These are phyloP conservation scores for Barnettozyma salicaria DNA, from an alignment of 805 yeast genomes.

Conservation along the genomic window DNA sequence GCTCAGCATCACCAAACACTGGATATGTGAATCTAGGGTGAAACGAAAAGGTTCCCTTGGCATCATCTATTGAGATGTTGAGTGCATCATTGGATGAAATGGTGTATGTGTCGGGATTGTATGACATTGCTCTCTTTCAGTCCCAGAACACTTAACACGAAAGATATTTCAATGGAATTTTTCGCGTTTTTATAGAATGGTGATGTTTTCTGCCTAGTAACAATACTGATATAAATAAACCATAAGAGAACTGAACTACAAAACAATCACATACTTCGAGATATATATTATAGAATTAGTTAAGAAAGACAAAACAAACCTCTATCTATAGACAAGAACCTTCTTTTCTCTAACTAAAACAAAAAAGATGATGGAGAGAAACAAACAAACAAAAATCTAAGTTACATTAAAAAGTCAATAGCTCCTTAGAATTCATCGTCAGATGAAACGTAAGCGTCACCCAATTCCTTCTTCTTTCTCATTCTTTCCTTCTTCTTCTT, in stretches of 20 bases:
- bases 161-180: no score
- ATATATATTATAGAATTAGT: neutral
- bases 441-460: slow-evolving; percentile 98
- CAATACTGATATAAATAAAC: neutral
- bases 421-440: slow-evolving; percentile 71
- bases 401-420: neutral
- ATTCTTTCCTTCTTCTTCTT: slow-evolving; percentile 99
- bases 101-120: slow-evolving; percentile 72
- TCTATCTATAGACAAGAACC: neutral
- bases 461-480: slow-evolving; percentile 99
- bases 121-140: no score
- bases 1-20: slow-evolving; percentile 87
- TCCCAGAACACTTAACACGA: no score
- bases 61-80: slow-evolving; percentile 52
- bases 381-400: slow-evolving; percentile 3
- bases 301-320: neutral
- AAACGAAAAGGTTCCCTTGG: slow-evolving; percentile 56
- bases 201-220: neutral
- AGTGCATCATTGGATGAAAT: slow-evolving; percentile 63
- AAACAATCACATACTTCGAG: neutral
- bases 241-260: neutral
- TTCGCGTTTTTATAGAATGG: no score
- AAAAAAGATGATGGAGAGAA: neutral
- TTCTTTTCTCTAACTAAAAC: slow-evolving; percentile 1
- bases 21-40: slow-evolving; percentile 85